A percentile compares a stretch with the other conserved stretches of the same genome.
These are phyloP conservation scores for Malassezia arunalokei DNA, from an alignment of 1,284 basidiomycete genomes.

Conservation along the genomic window DNA sequence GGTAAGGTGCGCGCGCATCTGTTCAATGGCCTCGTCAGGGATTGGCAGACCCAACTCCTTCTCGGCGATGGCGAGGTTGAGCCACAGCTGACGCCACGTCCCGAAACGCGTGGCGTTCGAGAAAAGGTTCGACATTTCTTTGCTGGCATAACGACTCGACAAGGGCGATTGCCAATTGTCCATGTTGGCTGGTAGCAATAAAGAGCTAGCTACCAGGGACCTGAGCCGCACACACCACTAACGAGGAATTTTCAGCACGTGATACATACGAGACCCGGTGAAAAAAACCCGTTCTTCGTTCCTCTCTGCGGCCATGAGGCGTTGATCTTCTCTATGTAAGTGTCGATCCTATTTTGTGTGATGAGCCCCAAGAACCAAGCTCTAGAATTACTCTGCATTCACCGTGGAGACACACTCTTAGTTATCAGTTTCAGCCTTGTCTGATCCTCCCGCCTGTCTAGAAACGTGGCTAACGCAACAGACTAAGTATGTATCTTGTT, in stretches of 20 bases:
- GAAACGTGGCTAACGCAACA: constrained; percentile 5
- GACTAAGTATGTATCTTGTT: constrained; percentile 1
- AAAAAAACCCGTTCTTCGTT: too few species aligned
- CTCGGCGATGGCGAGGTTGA: constrained; percentile 89
- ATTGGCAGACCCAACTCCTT: constrained; percentile 87
- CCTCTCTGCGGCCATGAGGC: too few species aligned
- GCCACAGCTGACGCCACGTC: constrained; percentile 94
- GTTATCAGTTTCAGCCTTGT: constrained; percentile 21
- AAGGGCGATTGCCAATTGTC: constrained; percentile 43
- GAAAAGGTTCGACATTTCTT: constrained; percentile 94
- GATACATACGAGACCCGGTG: too few species aligned
- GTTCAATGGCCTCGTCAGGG: constrained; percentile 74
- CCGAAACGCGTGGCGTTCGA: constrained; percentile 82
- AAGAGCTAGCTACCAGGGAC: too few species aligned
- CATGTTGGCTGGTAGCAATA: not conserved
- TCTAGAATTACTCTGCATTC: constrained; percentile 17
- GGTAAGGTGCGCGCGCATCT: constrained; percentile 79
- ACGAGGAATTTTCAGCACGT: too few species aligned
- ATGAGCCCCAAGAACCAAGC: constrained; percentile 17
- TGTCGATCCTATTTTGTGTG: not conserved
- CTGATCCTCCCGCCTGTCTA: constrained; percentile 4
- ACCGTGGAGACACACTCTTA: constrained; percentile 15
- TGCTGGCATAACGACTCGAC: constrained; percentile 82
- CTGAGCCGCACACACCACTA: too few species aligned
- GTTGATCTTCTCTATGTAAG: not conserved